These are phyloP conservation scores for Saraca asoca DNA, from an alignment of 331 rosid genomes.

Conservation along the genomic window DNA sequence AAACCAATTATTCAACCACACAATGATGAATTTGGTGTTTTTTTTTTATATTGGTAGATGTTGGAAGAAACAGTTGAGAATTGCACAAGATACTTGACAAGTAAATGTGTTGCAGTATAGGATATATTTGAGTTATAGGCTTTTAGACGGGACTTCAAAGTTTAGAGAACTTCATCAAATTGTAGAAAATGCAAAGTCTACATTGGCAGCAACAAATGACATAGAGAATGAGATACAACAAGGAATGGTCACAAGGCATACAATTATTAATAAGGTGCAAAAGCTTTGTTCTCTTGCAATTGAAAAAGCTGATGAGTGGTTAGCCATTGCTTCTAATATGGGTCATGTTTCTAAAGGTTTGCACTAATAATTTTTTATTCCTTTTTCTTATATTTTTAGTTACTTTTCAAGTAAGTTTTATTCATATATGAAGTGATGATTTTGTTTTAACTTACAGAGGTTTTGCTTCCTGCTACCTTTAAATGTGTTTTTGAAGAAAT, in stretches of 20 bases:
- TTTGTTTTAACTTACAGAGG: slow-evolving; percentile 52
- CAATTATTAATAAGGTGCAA: slow-evolving; percentile 80
- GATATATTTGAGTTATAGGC: slow-evolving; percentile 81
- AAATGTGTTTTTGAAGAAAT: slow-evolving; percentile 92
- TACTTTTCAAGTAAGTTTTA: slow-evolving; percentile 22
- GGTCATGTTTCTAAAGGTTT: slow-evolving; percentile 64
- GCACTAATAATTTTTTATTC: slow-evolving; percentile 20
- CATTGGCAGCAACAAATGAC: slow-evolving; percentile 80
- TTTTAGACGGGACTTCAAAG: slow-evolving; percentile 77
- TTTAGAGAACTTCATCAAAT: slow-evolving; percentile 72
- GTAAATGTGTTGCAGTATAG: slow-evolving; percentile 80
- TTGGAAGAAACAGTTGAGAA: slow-evolving; percentile 86
- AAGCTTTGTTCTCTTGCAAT: slow-evolving; percentile 83
- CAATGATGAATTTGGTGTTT: slow-evolving; percentile 40
- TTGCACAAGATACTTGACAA: slow-evolving; percentile 93
- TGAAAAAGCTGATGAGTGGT: slow-evolving; percentile 79
- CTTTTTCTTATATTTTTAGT: slow-evolving; percentile 21
- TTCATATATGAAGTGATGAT: slow-evolving; percentile 14
- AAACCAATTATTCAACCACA: slow-evolving; percentile 21
- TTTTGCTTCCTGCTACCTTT: slow-evolving; percentile 94
- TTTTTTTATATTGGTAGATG: slow-evolving; percentile 55
- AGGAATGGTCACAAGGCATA: slow-evolving; percentile 88
- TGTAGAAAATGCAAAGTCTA: slow-evolving; percentile 74
- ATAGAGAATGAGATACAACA: slow-evolving; percentile 85
- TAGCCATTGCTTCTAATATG: slow-evolving; percentile 46